These are phyloP conservation scores for Entelexis sorbosivorans DNA, from an alignment of 1,139 yeast genomes.

Conservation along the genomic window DNA sequence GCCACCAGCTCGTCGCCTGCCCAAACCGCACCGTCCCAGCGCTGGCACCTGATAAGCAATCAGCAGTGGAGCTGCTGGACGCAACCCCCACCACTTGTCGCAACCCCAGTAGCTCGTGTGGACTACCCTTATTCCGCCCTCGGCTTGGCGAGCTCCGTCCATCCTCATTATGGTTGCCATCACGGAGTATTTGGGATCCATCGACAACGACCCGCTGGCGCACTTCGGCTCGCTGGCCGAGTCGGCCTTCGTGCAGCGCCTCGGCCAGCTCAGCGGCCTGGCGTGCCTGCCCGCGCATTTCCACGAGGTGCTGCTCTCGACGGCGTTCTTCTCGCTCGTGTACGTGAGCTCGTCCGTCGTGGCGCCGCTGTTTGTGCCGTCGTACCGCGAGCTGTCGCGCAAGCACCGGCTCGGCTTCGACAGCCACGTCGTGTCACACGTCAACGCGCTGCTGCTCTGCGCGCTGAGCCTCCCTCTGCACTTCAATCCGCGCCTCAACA, in stretches of 20 bases:
- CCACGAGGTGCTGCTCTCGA: slow-evolving; percentile 43
- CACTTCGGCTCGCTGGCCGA: slow-evolving; percentile 11
- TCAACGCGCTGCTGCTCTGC: slow-evolving; percentile 59
- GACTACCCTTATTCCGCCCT: no score
- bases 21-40: no score
- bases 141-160: no score
- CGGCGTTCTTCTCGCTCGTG: slow-evolving; percentile 38
- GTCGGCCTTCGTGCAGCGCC: slow-evolving; percentile 9
- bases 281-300: slow-evolving; percentile 35
- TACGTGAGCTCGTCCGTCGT: slow-evolving; percentile 38
- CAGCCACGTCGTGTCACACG: slow-evolving; percentile 79
- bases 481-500: slow-evolving; percentile 41
- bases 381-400: slow-evolving; percentile 39
- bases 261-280: slow-evolving; percentile 23
- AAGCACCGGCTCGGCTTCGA: slow-evolving; percentile 62
- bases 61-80: no score
- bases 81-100: no score
- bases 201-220: slow-evolving; percentile 21
- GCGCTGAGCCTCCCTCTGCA: slow-evolving; percentile 48
- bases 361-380: slow-evolving; percentile 39
- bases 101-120: no score
- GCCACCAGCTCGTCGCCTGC: no score
- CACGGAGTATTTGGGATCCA: slow-evolving; percentile 2
- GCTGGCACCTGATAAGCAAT: no score
- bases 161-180: neutral